Base-by-base conservation (phyloP, 441 rosid species). In the Arabidopsis hybrid region DNA sequence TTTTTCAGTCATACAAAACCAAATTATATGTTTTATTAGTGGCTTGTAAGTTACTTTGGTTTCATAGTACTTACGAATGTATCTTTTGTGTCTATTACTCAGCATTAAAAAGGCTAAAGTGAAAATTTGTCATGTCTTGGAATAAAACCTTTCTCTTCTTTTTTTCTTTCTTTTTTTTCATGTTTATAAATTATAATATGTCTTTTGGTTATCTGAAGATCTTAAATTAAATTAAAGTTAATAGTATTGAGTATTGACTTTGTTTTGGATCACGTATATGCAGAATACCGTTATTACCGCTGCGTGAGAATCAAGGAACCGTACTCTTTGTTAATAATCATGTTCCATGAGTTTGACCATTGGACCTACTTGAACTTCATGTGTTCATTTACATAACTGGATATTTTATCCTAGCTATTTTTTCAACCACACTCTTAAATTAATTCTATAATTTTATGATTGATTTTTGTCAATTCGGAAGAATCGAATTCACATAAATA, bases 151-250 rank as follows among this genome's bases (percentile, higher is more conserved):
- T 66, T 71, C 70, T 16, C 73, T 61, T 75, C 31, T 2, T 2
- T 26, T 53, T 47, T 47, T 21, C n/a, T n/a, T n/a, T n/a, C n/a
- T 16, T 21, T 60, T 67, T 32, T 43, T 5, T 8, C 63, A 66
- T 66, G 43, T 72, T 26, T 66, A 26, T 21, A 18, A n/a, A n/a
- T n/a, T n/a, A 38, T 49, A 56, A 60, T 47, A 34, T 76, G 56
- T 77, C 73, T 80, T 69, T 71, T 21, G 65, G 8, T 35, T 6
- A 53, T 65, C 64, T 58, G 72, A 67, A 57, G 65, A 38, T 75
- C 75, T n/a, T n/a, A n/a, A n/a, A n/a, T 62, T 66, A 75, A 74
- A 69, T 76, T 72, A 60, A 85, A 82, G 83, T 60, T 11, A 32
- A 21, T 7, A n/a, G n/a, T n/a, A n/a, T n/a, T n/a, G n/a, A 43